Evolutionary conservation across 2,329 filamentous ascomycete species (phyloP).

Genomic region (Monascus ruber): DNA sequence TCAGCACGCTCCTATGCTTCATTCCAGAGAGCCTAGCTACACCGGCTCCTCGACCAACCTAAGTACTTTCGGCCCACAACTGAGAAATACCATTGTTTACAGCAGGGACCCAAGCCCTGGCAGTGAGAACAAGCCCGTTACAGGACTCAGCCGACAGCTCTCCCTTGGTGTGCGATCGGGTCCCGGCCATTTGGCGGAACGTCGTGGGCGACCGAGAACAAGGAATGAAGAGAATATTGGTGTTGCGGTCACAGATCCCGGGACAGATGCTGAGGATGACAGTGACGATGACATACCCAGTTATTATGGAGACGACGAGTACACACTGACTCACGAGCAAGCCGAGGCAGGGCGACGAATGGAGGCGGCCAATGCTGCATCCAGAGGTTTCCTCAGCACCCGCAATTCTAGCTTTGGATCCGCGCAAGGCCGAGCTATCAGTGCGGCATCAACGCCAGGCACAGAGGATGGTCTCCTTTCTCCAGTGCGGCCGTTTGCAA

Average conservation of each 20-base stretch:
- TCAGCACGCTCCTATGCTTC: conserved; percentile 21
- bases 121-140: conserved; percentile 16
- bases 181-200: conserved; percentile 23
- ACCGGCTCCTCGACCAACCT: conserved; percentile 17
- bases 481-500: conserved; percentile 17
- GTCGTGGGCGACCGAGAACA: conserved; percentile 17
- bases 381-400: background rate
- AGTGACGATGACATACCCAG: conserved; percentile 27
- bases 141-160: conserved; percentile 23
- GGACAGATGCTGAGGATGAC: conserved; percentile 22
- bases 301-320: conserved; percentile 30
- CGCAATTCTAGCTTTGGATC: conserved; percentile 18
- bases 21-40: conserved; percentile 20
- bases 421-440: too few species aligned
- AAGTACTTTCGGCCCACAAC: conserved; percentile 24
- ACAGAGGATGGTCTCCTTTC: conserved; percentile 22
- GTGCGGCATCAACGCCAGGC: conserved; percentile 8
- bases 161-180: conserved; percentile 31
- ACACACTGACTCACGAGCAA: conserved; percentile 24
- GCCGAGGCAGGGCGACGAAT: conserved; percentile 19
- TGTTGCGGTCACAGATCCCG: conserved; percentile 5
- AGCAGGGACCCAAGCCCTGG: conserved; percentile 26
- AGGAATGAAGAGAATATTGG: conserved; percentile 20
- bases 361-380: conserved; percentile 4
- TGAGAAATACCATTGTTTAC: conserved; percentile 29